These are phyloP conservation scores for Colletotrichum ledebouriae DNA, from an alignment of 2,329 filamentous ascomycete species.

Conservation along the genomic window DNA sequence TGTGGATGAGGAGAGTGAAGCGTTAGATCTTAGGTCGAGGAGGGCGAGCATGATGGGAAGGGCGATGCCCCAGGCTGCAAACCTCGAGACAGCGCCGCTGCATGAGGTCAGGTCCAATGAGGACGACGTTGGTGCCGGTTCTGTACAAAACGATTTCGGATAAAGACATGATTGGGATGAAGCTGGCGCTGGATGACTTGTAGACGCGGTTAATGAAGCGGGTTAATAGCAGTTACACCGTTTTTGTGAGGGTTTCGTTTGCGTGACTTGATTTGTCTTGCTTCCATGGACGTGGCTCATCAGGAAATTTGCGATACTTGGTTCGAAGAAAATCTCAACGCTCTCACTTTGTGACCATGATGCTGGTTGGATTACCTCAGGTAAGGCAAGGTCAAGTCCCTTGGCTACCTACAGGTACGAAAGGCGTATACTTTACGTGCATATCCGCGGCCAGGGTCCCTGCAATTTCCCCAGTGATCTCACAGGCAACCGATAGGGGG, in stretches of 20 bases:
- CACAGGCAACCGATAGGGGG: constrained; percentile 40
- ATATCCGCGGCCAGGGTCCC: constrained; percentile 29
- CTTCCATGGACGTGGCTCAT: too few species aligned
- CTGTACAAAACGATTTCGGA: constrained; percentile 43
- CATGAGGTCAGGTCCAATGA: constrained; percentile 43
- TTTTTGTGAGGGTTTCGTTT: not conserved
- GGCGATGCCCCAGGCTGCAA: constrained; percentile 52
- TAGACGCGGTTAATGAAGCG: constrained; percentile 37
- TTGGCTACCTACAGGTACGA: too few species aligned
- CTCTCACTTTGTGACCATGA: too few species aligned
- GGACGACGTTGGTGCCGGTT: constrained; percentile 34
- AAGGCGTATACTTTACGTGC: not conserved
- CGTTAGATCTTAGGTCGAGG: constrained; percentile 66
- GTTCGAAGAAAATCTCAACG: too few species aligned
- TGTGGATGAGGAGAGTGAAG: constrained; percentile 67
- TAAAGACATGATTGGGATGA: constrained; percentile 27
- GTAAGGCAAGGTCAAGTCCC: too few species aligned
- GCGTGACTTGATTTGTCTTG: not conserved
- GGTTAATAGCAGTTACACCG: constrained; percentile 35
- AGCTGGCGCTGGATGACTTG: not conserved
- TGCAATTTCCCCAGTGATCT: constrained; percentile 29
- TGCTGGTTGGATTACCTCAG: too few species aligned
- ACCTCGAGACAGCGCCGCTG: constrained; percentile 66
- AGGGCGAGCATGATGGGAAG: constrained; percentile 68
- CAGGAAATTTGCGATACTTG: too few species aligned